A percentile compares a stretch with the other conserved stretches of the same genome.
These are phyloP conservation scores for Biscogniauxia marginata DNA, from an alignment of 2,329 filamentous ascomycete species.

Conservation along the genomic window DNA sequence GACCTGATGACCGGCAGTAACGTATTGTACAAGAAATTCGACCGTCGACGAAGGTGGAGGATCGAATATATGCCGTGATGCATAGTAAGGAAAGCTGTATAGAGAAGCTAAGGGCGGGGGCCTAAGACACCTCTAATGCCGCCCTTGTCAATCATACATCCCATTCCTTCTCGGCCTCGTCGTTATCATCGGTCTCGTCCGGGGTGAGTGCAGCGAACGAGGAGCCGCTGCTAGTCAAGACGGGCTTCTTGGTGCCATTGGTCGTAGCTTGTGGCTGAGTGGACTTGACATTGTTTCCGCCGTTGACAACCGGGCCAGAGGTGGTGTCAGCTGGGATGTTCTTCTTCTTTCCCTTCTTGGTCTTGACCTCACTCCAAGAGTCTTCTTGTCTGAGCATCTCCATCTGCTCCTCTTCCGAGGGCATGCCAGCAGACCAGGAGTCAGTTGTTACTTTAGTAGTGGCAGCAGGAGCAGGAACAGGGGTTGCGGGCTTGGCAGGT, in stretches of 20 bases:
- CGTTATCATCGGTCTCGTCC: constrained; percentile 31
- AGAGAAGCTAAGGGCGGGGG: constrained; percentile 2
- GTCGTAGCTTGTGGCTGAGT: constrained; percentile 20
- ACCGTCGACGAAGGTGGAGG: constrained; percentile 11
- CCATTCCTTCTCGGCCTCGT: constrained; percentile 35
- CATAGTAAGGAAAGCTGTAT: constrained; percentile 1
- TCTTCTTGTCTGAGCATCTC: constrained; percentile 53
- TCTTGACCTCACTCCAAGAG: constrained; percentile 58
- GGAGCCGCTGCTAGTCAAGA: constrained; percentile 31
- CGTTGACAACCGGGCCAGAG: constrained; percentile 19
- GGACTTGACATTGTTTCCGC: constrained; percentile 14
- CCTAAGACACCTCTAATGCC: neutral
- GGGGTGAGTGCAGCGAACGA: constrained; percentile 35
- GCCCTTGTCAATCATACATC: constrained; percentile 29
- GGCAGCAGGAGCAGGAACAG: constrained; percentile 31
- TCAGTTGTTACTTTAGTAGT: constrained; percentile 33
- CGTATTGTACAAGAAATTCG: constrained; percentile 27
- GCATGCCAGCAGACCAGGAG: constrained; percentile 51
- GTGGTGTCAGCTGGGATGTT: constrained; percentile 37
- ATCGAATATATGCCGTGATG: constrained; percentile 11
- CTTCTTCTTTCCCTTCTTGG: constrained; percentile 44
- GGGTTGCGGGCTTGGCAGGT: constrained; percentile 27
- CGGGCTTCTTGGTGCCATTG: constrained; percentile 31
- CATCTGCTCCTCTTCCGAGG: constrained; percentile 63
- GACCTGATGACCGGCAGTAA: constrained; percentile 2